Evolutionary conservation across 495 filamentous ascomycete species (phyloP).

Genomic region (Aspergillus steynii): DNA sequence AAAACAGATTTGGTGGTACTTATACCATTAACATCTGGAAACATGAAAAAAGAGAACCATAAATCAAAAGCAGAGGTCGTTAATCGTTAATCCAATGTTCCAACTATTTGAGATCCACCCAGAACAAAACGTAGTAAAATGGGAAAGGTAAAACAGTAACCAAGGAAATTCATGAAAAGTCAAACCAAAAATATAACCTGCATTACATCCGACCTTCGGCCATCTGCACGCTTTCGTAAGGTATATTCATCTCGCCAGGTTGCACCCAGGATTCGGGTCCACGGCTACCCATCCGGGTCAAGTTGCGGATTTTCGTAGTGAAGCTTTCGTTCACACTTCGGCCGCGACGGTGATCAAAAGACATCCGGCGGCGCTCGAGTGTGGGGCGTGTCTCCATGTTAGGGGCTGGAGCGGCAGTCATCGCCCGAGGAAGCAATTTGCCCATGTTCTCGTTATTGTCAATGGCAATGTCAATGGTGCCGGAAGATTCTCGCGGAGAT

Average conservation of each 20-base stretch:
- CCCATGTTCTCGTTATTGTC: constrained; percentile 49
- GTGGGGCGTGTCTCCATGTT: constrained; percentile 24
- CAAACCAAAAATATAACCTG: constrained; percentile 7
- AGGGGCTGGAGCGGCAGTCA: constrained; percentile 40
- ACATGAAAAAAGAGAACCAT: constrained; percentile 3
- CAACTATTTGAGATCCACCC: not conserved
- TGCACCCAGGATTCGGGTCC: constrained; percentile 39
- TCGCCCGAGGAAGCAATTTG: constrained; percentile 38
- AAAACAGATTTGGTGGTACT: not conserved
- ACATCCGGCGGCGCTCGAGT: constrained; percentile 35
- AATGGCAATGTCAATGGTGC: constrained; percentile 74
- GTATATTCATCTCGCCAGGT: constrained; percentile 24
- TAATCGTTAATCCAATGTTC: constrained; percentile 9
- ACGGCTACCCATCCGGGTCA: constrained; percentile 68
- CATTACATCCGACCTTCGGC: constrained; percentile 25
- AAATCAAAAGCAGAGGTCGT: constrained; percentile 14
- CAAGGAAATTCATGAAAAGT: constrained; percentile 6
- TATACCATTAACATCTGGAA: constrained; percentile 7
- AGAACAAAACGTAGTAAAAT: constrained; percentile 1
- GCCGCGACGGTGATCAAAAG: constrained; percentile 63
- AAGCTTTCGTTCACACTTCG: constrained; percentile 68
- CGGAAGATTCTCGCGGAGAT: constrained; percentile 49
- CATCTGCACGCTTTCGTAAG: constrained; percentile 37
- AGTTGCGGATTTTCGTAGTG: constrained; percentile 61
- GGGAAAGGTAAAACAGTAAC: not conserved